Evolutionary conservation across 805 yeast genomes (phyloP).

Genomic region (Candida odintsovae): DNA sequence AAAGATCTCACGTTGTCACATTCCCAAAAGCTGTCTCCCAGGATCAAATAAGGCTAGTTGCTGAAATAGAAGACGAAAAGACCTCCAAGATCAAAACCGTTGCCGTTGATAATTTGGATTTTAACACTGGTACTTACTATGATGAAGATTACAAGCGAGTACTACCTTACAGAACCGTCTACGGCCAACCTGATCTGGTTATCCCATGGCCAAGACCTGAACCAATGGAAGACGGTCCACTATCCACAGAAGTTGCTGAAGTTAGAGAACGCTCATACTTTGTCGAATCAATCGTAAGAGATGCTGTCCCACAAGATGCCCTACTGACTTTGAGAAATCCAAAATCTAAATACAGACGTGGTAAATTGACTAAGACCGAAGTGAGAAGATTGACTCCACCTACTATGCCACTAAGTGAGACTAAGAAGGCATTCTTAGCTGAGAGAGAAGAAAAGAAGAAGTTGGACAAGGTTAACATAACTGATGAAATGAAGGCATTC

Average conservation of each 20-base stretch:
- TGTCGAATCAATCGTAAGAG: slow-evolving; percentile 57
- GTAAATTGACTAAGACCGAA: slow-evolving; percentile 55
- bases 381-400: slow-evolving; percentile 60
- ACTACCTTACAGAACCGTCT: slow-evolving; percentile 74
- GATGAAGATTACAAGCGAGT: slow-evolving; percentile 67
- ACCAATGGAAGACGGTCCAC: slow-evolving; percentile 44
- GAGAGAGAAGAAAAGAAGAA: slow-evolving; percentile 45
- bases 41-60: slow-evolving; percentile 66
- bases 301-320: slow-evolving; percentile 67
- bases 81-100: slow-evolving; percentile 60
- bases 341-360: slow-evolving; percentile 60
- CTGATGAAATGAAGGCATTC: slow-evolving; percentile 49
- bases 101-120: slow-evolving; percentile 70
- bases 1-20: slow-evolving; percentile 62
- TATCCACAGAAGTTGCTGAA: slow-evolving; percentile 49
- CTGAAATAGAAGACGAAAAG: slow-evolving; percentile 60
- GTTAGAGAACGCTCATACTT: slow-evolving; percentile 72
- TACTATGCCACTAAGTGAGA: slow-evolving; percentile 66
- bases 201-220: slow-evolving; percentile 91
- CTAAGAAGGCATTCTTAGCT: slow-evolving; percentile 54
- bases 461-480: slow-evolving; percentile 31
- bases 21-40: slow-evolving; percentile 60
- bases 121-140: slow-evolving; percentile 57
- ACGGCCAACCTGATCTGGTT: slow-evolving; percentile 58
- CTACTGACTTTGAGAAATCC: slow-evolving; percentile 71